phyloP scores from a whole-genome alignment of 257 asterid species.

The Mitragyna speciosa region DNA sequence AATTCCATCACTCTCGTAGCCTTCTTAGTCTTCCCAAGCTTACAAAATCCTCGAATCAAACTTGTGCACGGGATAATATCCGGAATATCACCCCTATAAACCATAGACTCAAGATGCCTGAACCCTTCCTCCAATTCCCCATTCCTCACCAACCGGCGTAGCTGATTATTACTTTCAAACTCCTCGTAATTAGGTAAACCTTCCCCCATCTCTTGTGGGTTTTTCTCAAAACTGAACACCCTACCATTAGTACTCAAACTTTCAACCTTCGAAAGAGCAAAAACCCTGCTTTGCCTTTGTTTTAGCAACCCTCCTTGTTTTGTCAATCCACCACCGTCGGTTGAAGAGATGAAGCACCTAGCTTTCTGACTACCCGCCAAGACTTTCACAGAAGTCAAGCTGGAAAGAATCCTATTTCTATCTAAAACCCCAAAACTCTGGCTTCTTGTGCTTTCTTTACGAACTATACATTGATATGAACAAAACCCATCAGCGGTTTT shows the following conservation, averaged over 20 bases:
- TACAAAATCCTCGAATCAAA: conserved; percentile 80
- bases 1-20: conserved; percentile 70
- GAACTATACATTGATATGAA: conserved; percentile 33
- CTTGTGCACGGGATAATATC: conserved; percentile 71
- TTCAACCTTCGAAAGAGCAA: conserved; percentile 51
- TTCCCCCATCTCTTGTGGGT: conserved; percentile 12
- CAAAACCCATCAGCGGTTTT: conserved; percentile 50
- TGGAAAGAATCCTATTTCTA: conserved; percentile 18
- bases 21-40: conserved; percentile 55
- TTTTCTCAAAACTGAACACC: conserved; percentile 33
- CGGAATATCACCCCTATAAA: conserved; percentile 64
- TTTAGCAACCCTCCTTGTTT: conserved; percentile 28
- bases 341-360: conserved; percentile 3
- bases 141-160: conserved; percentile 62
- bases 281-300: conserved; percentile 34
- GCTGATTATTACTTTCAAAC: conserved; percentile 64
- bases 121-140: conserved; percentile 73
- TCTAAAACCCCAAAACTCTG: conserved; percentile 24
- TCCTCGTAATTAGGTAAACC: conserved; percentile 48
- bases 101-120: conserved; percentile 70
- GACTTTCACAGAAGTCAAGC: conserved; percentile 16
- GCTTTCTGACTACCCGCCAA: conserved; percentile 20
- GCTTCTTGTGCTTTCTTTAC: conserved; percentile 16
- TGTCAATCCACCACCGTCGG: conserved; percentile 22
- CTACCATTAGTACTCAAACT: conserved; percentile 42